phyloP scores from a whole-genome alignment of 176 grass and related monocot genomes.

The Ampelocalamus luodianensis region DNA sequence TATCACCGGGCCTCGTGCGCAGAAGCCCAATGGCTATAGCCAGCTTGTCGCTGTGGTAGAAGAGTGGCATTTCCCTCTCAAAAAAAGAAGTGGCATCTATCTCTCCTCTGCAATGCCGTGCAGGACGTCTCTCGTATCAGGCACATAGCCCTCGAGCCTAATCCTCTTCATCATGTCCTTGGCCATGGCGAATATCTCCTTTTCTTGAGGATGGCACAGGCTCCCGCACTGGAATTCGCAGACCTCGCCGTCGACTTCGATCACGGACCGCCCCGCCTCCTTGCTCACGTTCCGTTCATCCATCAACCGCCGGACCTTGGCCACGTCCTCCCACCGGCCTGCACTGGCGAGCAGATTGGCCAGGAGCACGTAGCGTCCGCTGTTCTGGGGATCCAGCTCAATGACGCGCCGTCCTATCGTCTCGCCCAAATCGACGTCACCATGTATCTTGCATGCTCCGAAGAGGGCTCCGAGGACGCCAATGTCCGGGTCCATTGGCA shows the following conservation, averaged over 20 bases:
- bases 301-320: background rate
- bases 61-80: background rate
- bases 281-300: background rate
- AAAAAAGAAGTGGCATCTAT: too few species aligned
- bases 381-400: slow-evolving; percentile 69
- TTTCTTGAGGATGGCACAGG: background rate
- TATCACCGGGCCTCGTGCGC: background rate
- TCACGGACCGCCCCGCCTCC: background rate
- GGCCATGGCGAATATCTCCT: background rate
- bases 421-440: slow-evolving; percentile 56
- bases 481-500: slow-evolving; percentile 75
- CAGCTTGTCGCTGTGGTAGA: background rate
- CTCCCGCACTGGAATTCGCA: background rate
- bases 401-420: slow-evolving; percentile 67
- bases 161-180: background rate
- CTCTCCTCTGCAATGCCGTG: background rate
- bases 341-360: slow-evolving; percentile 75
- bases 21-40: background rate
- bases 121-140: background rate
- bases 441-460: slow-evolving; percentile 76
- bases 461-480: slow-evolving; percentile 80
- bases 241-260: background rate
- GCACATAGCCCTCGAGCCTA: background rate
- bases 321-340: slow-evolving; percentile 52
- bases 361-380: slow-evolving; percentile 76